Conservation (phyloP, 129 eudicot genomes). For the Lactuca saligna region DNA sequence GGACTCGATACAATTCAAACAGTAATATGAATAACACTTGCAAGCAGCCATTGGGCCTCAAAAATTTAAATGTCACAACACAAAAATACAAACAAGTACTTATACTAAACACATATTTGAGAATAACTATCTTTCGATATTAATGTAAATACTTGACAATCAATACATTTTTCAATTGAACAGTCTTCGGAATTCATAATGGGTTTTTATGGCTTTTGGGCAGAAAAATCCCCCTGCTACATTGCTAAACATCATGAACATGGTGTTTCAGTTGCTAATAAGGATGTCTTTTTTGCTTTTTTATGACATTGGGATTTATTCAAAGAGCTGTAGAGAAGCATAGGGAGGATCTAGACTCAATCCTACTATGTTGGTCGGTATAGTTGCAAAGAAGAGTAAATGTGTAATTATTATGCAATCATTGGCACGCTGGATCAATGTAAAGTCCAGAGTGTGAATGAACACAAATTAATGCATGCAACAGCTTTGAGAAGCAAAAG, state of each 20-base stretch:
- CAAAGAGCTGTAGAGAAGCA: neutral
- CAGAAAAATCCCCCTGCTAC: constrained; percentile 1
- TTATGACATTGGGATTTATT: neutral
- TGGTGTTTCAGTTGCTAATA: neutral
- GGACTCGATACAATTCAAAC: too few relatives aligned
- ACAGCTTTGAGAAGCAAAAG: too few relatives aligned
- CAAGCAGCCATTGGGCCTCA: constrained; percentile 14
- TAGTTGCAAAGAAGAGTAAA: too few relatives aligned
- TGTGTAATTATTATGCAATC: neutral
- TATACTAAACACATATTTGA: neutral
- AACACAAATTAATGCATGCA: too few relatives aligned
- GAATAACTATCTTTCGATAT: too few relatives aligned
- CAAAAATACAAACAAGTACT: neutral
- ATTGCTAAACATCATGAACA: constrained; percentile 10
- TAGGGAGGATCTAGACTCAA: constrained; percentile 9
- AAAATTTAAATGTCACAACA: too few relatives aligned
- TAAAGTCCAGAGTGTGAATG: too few relatives aligned
- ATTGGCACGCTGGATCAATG: neutral
- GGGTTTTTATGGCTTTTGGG: neutral
- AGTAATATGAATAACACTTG: neutral
- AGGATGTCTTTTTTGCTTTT: constrained; percentile 9
- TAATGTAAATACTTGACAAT: neutral
- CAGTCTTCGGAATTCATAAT: constrained; percentile 3
- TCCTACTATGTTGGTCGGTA: neutral
- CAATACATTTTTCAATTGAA: neutral